phyloP scores from a whole-genome alignment of 805 yeast genomes.

The Cyberlindnera subsufficiens region DNA sequence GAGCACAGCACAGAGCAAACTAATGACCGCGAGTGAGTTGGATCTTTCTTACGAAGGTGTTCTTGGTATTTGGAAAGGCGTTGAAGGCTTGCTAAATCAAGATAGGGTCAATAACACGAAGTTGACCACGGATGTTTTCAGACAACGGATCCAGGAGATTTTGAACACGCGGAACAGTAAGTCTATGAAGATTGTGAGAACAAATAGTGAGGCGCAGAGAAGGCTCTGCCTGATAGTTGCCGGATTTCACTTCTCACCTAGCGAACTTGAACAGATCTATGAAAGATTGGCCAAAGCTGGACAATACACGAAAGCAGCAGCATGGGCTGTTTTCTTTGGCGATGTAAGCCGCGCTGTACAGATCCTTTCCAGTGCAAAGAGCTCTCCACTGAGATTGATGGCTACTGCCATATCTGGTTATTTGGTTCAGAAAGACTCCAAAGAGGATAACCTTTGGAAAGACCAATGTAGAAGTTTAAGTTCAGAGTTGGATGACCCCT shows the following conservation, averaged over 20 bases:
- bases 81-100: conserved; percentile 35
- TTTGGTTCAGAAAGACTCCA: conserved; percentile 53
- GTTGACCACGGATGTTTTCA: conserved; percentile 13
- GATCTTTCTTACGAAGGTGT: conserved; percentile 90
- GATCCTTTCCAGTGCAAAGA: conserved; percentile 68
- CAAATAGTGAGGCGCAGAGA: conserved; percentile 58
- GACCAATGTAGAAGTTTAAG: conserved; percentile 88
- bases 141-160: conserved; percentile 28
- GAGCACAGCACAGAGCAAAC: conserved; percentile 54
- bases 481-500: conserved; percentile 84
- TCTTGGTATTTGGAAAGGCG: conserved; percentile 82
- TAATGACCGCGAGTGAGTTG: conserved; percentile 61
- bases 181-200: conserved; percentile 27
- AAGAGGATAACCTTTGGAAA: conserved; percentile 59
- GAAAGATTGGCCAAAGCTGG: conserved; percentile 49
- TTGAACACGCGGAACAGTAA: conserved; percentile 25
- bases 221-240: conserved; percentile 75
- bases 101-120: conserved; percentile 42
- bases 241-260: conserved; percentile 82
- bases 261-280: conserved; percentile 69
- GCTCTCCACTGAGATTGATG: conserved; percentile 67
- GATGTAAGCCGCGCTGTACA: conserved; percentile 76
- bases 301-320: conserved; percentile 85
- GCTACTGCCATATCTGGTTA: conserved; percentile 94
- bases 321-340: conserved; percentile 95